A percentile compares a stretch with the other conserved stretches of the same genome.
These are phyloP conservation scores for Aspergillus hancockii DNA, from an alignment of 495 filamentous ascomycete species.

Conservation along the genomic window DNA sequence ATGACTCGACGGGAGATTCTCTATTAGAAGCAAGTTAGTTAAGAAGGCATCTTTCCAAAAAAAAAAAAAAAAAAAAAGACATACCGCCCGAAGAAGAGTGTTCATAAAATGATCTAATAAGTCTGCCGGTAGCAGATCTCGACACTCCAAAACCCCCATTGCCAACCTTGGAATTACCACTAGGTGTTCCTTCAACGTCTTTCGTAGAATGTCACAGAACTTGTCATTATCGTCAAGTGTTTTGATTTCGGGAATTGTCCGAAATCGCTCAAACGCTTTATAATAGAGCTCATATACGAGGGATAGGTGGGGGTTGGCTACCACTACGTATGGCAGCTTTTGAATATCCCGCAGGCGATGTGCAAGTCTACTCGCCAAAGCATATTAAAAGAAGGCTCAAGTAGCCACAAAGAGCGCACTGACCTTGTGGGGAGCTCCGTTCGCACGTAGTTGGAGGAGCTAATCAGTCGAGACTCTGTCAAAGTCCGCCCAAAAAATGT, in stretches of 20 bases:
- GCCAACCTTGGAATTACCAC: conserved; percentile 91
- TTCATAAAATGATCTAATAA: conserved; percentile 95
- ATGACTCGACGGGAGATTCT: conserved; percentile 95
- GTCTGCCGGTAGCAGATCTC: conserved; percentile 71
- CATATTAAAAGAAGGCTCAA: neutral
- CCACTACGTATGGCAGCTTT: conserved; percentile 90
- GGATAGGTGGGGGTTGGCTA: conserved; percentile 91
- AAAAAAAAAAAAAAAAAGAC: conserved; percentile 18
- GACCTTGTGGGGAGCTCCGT: conserved; percentile 91
- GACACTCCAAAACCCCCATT: conserved; percentile 90
- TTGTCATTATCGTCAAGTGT: conserved; percentile 87
- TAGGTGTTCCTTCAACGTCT: conserved; percentile 82
- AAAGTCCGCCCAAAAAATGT: conserved; percentile 93
- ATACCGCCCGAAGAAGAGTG: conserved; percentile 83
- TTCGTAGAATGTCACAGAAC: conserved; percentile 78
- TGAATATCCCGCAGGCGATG: conserved; percentile 98
- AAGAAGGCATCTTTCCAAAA: conserved; percentile 1
- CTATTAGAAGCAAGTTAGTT: conserved; percentile 39
- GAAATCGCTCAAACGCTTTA: conserved; percentile 86
- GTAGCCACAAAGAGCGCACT: conserved; percentile 15
- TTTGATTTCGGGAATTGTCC: conserved; percentile 79
- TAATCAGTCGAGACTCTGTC: conserved; percentile 85
- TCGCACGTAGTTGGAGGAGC: conserved; percentile 95
- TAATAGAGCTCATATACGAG: conserved; percentile 98
- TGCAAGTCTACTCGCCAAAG: conserved; percentile 59